These are phyloP conservation scores for Ramichloridium luteum DNA, from an alignment of 2,329 filamentous ascomycete genomes.

Conservation along the genomic window DNA sequence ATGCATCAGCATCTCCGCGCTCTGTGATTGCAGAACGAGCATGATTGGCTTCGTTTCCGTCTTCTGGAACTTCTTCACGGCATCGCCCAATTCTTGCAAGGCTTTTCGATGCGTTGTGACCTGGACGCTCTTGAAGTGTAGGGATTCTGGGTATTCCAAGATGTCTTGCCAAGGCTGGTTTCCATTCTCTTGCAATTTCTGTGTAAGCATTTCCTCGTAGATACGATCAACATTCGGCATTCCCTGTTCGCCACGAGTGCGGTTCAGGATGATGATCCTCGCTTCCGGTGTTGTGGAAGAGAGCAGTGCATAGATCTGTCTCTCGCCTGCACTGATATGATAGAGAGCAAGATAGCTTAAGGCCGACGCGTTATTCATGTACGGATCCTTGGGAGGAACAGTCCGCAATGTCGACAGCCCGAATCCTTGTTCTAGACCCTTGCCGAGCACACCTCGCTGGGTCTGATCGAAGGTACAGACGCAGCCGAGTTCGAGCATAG, in stretches of 20 bases:
- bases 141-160: conserved; percentile 74
- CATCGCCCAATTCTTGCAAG: conserved; percentile 73
- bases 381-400: conserved; percentile 54
- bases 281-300: conserved; percentile 71
- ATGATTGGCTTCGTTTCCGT: conserved; percentile 72
- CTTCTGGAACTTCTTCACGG: conserved; percentile 79
- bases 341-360: conserved; percentile 86
- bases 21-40: conserved; percentile 82
- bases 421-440: conserved; percentile 86
- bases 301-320: conserved; percentile 87
- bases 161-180: conserved; percentile 65
- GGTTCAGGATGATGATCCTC: conserved; percentile 78
- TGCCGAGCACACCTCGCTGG: conserved; percentile 81
- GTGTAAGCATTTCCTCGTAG: conserved; percentile 63
- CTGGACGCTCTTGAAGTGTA: conserved; percentile 76
- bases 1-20: conserved; percentile 65
- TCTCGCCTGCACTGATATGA: conserved; percentile 79
- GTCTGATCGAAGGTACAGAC: conserved; percentile 85
- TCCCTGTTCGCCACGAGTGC: conserved; percentile 66
- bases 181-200: conserved; percentile 52
- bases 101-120: conserved; percentile 85
- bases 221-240: conserved; percentile 84
- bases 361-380: conserved; percentile 56
- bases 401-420: conserved; percentile 66
- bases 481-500: conserved; percentile 79